Conservation (phyloP, 805 yeast genomes). For the Yamadazyma phyllophila region DNA sequence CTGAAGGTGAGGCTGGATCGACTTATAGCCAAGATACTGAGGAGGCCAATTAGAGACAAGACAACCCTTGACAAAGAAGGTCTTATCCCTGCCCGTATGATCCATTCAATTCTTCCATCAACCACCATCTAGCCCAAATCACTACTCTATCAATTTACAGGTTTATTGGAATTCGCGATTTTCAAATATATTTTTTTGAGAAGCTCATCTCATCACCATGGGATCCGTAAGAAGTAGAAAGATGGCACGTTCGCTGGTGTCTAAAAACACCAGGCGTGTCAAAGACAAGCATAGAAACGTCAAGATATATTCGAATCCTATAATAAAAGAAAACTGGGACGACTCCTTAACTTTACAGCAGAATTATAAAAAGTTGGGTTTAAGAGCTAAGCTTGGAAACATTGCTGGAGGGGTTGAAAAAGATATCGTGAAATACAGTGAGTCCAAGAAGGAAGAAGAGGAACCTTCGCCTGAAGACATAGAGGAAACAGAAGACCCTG, state of each 20-base stretch:
- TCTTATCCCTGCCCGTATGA: no score
- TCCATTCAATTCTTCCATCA: no score
- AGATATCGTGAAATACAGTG: constrained; percentile 40
- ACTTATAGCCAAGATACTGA: no score
- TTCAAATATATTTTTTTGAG: not conserved
- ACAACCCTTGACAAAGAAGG: no score
- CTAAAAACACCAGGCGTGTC: constrained; percentile 64
- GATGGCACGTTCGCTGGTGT: constrained; percentile 69
- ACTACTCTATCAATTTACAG: no score
- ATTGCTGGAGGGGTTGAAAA: constrained; percentile 83
- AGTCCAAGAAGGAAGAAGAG: constrained; percentile 32
- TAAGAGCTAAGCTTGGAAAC: constrained; percentile 61
- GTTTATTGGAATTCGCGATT: not conserved
- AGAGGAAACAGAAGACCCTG: constrained; percentile 48
- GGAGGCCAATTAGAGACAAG: no score
- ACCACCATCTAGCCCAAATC: no score
- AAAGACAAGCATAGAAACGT: constrained; percentile 71
- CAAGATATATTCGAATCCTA: constrained; percentile 68
- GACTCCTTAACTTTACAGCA: constrained; percentile 74
- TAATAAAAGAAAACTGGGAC: constrained; percentile 92
- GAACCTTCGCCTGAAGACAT: constrained; percentile 38
- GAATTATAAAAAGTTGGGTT: constrained; percentile 81
- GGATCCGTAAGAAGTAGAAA: constrained; percentile 81
- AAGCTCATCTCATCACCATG: constrained; percentile 33
- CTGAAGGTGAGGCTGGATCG: not conserved